A percentile compares a stretch with the other conserved stretches of the same genome.
Evolutionary conservation across 257 asterid species (phyloP).

Genomic region (Cordia subcordata): DNA sequence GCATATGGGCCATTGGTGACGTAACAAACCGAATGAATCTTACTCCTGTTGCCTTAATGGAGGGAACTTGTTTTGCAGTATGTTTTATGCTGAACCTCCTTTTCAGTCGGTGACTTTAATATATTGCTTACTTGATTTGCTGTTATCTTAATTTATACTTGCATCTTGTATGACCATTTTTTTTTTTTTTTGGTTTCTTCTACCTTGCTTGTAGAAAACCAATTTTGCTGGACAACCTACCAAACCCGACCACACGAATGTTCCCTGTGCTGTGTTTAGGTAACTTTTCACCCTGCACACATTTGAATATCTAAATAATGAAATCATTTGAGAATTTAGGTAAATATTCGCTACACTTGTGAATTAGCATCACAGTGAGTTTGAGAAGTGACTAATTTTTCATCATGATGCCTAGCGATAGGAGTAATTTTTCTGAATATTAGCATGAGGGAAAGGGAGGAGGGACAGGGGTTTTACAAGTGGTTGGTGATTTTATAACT

Average conservation of each 20-base stretch:
- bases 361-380: no score
- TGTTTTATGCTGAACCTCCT: constrained; percentile 20
- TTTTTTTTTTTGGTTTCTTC: background rate
- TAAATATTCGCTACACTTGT: background rate
- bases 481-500: background rate
- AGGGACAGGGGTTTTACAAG: no score
- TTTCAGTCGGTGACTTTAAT: no score
- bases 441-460: no score
- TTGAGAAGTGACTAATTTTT: no score
- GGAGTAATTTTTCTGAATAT: no score
- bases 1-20: constrained; percentile 98
- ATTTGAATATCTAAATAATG: background rate
- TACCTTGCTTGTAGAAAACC: constrained; percentile 68
- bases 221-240: constrained; percentile 84
- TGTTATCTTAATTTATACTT: no score
- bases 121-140: no score
- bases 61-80: constrained; percentile 89
- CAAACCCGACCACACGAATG: constrained; percentile 56
- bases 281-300: constrained; percentile 24
- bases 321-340: background rate
- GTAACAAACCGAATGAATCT: constrained; percentile 91
- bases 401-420: no score
- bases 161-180: no score
- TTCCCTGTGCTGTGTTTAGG: constrained; percentile 97
- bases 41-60: constrained; percentile 98